Percentiles rank a stretch among this genome's conserved stretches.
These are phyloP conservation scores for Mycocentrospora acerina DNA, from an alignment of 2,329 filamentous ascomycete species.

Conservation along the genomic window DNA sequence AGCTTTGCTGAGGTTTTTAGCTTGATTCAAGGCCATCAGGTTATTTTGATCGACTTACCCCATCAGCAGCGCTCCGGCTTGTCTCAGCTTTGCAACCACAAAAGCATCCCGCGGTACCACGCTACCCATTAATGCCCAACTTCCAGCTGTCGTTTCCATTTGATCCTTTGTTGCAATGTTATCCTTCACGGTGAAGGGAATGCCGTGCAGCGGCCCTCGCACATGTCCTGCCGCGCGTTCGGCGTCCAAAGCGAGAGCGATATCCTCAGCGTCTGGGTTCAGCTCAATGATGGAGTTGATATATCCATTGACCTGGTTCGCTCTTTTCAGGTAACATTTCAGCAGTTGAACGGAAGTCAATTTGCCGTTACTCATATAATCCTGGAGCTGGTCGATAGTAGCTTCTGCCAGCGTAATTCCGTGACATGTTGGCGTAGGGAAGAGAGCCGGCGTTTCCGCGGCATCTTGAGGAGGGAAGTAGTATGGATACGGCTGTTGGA, in stretches of 20 bases:
- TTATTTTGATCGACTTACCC: not conserved
- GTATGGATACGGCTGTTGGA: slow-evolving; percentile 36
- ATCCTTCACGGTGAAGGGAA: slow-evolving; percentile 75
- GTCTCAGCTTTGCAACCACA: slow-evolving; percentile 62
- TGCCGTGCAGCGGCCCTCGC: slow-evolving; percentile 70
- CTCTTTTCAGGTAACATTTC: slow-evolving; percentile 54
- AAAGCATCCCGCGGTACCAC: slow-evolving; percentile 68
- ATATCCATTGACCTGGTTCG: slow-evolving; percentile 64
- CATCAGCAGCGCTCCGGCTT: slow-evolving; percentile 67
- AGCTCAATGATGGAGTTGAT: slow-evolving; percentile 65
- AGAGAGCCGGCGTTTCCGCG: slow-evolving; percentile 43
- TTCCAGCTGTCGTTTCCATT: slow-evolving; percentile 74
- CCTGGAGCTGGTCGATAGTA: slow-evolving; percentile 67
- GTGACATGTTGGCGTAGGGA: slow-evolving; percentile 65
- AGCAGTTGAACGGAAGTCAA: slow-evolving; percentile 24
- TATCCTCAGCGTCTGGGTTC: slow-evolving; percentile 66
- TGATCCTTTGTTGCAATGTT: slow-evolving; percentile 59
- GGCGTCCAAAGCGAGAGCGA: slow-evolving; percentile 61
- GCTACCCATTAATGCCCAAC: slow-evolving; percentile 65
- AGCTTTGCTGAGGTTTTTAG: slow-evolving; percentile 60
- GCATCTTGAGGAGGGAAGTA: slow-evolving; percentile 36
- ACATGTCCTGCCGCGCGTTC: slow-evolving; percentile 60
- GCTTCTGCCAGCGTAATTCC: slow-evolving; percentile 67
- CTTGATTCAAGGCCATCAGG: no score
- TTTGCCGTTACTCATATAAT: slow-evolving; percentile 53